Evolutionary conservation across 352 stramenopile species (phyloP).

Genomic region (Pythium apleroticum): DNA sequence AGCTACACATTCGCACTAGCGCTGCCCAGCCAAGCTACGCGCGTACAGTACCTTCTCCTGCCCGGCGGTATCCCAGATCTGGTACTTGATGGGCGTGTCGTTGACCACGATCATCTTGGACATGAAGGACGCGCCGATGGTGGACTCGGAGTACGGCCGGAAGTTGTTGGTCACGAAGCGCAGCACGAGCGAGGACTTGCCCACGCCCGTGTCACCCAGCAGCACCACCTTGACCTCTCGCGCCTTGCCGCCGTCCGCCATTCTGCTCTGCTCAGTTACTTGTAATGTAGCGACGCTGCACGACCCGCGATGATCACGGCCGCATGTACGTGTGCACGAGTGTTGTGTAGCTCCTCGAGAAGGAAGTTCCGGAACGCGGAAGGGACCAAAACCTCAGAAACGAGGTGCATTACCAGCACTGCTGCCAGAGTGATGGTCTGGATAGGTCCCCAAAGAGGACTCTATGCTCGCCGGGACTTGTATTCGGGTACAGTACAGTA

Average conservation of each 20-base stretch:
- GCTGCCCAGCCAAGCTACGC: too few relatives aligned
- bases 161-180: constrained; percentile 98
- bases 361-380: constrained; percentile 4
- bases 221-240: constrained; percentile 91
- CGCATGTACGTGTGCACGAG: constrained; percentile 1
- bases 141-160: constrained; percentile 94
- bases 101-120: constrained; percentile 95
- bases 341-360: not conserved
- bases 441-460: not conserved
- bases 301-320: not conserved
- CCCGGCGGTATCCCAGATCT: constrained; percentile 98
- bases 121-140: constrained; percentile 98
- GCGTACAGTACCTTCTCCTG: constrained; percentile 94
- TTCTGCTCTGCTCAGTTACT: constrained; percentile 17
- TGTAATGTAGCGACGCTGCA: too few relatives aligned
- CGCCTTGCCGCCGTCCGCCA: constrained; percentile 75
- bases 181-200: constrained; percentile 96
- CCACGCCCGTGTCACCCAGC: constrained; percentile 93
- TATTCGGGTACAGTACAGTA: not conserved
- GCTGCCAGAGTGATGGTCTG: not conserved
- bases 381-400: constrained; percentile 7
- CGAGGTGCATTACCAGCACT: constrained; percentile 7
- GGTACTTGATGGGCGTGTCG: constrained; percentile 93
- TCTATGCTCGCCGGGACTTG: not conserved
- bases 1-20: not conserved